Base-by-base conservation (phyloP, 257 asterid species). In the Echites panduratus region DNA sequence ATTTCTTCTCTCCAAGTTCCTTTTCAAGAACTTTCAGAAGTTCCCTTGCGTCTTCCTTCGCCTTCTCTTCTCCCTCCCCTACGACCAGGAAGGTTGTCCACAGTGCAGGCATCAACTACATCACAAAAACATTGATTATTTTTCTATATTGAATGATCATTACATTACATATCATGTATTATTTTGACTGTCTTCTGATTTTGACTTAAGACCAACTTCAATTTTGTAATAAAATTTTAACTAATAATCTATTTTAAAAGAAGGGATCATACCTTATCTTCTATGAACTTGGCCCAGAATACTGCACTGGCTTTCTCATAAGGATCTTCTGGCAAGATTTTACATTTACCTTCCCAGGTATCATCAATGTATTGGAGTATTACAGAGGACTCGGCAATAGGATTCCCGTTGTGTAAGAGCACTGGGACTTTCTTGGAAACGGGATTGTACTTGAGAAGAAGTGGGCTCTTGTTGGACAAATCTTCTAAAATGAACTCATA, bases 341-440 rank as follows among this genome's bases (percentile, higher is more conserved):
- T 13, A 2, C 3, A 64, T 17, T 81, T 82, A 16, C 80, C 82
- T 32, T 76, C 59, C 83, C 84, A 88, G 3, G 75, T 74, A 58
- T 86, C 86, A 3, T 88, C 91, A 24, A 88, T 82, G 72, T 88
- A 88, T 40, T 88, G 86, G 32, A 88, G 80, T 58, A 88, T 86
- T n/a, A 80, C 54, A 0, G 70, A 14, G 10, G 94, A 88, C 32
- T 88, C 89, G 16, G 19, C 7, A 24, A 88, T 71, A 20, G 91
- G 73, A 9, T 77, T 88, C 7, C 82, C 89, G 32, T 86, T 81
- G 77, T 86, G 89, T 1, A 88, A 9, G 14, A 86, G 19, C 4
- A 84, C 84, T 0, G 91, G 94, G 22, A 86, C 53, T 64, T 82
- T 75, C 49, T 85, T 76, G 73, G 79, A 52, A 54, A 88, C 4